A percentile compares a stretch with the other conserved stretches of the same genome.
Conservation (phyloP, 352 stramenopile genomes). For the Phytopythium kandeliae region DNA sequence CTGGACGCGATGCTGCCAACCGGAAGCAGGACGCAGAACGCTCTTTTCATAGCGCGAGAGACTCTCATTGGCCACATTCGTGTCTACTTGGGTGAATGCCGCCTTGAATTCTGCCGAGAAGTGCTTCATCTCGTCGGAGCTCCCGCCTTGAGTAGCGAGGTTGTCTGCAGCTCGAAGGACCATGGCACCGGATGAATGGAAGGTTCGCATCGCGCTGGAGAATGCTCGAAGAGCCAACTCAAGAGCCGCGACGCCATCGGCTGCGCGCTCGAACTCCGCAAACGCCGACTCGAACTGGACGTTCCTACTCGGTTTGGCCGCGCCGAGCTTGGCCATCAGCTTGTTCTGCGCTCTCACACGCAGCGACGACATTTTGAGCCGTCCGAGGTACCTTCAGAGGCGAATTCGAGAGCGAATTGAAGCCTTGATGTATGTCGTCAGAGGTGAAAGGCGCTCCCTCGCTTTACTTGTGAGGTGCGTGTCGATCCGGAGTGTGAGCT, state of each 20-base stretch:
- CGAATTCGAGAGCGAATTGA: background rate
- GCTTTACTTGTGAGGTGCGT: background rate
- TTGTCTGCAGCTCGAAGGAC: slow-evolving; percentile 52
- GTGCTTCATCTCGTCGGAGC: slow-evolving; percentile 48
- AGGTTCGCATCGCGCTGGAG: slow-evolving; percentile 46
- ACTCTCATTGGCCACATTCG: slow-evolving; percentile 43
- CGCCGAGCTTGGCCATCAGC: slow-evolving; percentile 58
- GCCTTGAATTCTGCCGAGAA: slow-evolving; percentile 55
- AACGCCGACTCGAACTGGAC: slow-evolving; percentile 64
- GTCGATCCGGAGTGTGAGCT: background rate
- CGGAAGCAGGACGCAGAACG: slow-evolving; percentile 45
- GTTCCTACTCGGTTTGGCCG: slow-evolving; percentile 73
- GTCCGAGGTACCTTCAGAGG: background rate
- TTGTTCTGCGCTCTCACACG: slow-evolving; percentile 78
- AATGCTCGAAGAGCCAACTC: slow-evolving; percentile 52
- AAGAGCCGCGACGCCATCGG: slow-evolving; percentile 35
- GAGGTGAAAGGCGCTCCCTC: no score
- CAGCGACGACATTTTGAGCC: slow-evolving; percentile 59
- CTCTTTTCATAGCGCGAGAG: slow-evolving; percentile 51
- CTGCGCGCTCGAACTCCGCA: slow-evolving; percentile 53
- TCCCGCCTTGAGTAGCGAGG: slow-evolving; percentile 23
- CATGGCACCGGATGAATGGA: slow-evolving; percentile 48
- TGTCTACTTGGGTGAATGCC: slow-evolving; percentile 52
- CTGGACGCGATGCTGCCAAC: slow-evolving; percentile 46
- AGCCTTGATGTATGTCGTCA: background rate